These are phyloP conservation scores for Amoeboaphelidium protococcarum DNA, from an alignment of 371 early-diverging fungal genomes.

Conservation along the genomic window DNA sequence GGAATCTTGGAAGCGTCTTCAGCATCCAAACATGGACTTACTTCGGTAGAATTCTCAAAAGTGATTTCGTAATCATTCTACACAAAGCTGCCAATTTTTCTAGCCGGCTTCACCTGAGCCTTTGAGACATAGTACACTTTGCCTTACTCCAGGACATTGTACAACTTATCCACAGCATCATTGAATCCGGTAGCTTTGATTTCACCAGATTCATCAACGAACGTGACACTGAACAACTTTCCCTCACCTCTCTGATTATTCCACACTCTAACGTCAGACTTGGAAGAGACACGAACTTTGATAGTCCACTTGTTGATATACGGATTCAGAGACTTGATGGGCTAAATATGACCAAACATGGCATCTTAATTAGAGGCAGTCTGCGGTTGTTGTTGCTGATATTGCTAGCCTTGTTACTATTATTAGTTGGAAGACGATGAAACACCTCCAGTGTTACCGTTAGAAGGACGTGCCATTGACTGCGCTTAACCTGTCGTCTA, in stretches of 20 bases:
- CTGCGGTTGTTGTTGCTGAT: too few species aligned
- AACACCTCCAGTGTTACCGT: too few species aligned
- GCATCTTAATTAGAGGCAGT: too few species aligned
- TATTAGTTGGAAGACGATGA: too few species aligned
- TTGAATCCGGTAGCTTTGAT: constrained; percentile 73
- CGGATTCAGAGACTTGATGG: neutral
- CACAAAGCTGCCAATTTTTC: constrained; percentile 47
- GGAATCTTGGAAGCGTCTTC: constrained; percentile 29
- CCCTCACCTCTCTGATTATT: constrained; percentile 53
- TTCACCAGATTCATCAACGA: constrained; percentile 70
- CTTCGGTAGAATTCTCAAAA: constrained; percentile 30
- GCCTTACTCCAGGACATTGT: constrained; percentile 38
- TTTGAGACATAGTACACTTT: constrained; percentile 62
- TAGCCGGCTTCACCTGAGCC: constrained; percentile 55
- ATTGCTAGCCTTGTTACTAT: too few species aligned
- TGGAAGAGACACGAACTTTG: constrained; percentile 52
- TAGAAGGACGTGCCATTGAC: too few species aligned
- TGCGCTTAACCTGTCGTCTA: too few species aligned
- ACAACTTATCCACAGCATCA: constrained; percentile 44
- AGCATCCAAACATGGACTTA: constrained; percentile 17
- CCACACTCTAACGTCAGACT: constrained; percentile 56
- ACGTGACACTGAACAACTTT: constrained; percentile 56
- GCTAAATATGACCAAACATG: neutral
- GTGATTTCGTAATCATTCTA: constrained; percentile 78
- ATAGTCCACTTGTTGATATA: constrained; percentile 42